Base-by-base conservation (phyloP, 495 filamentous ascomycete species). In the Neurospora sp. region DNA sequence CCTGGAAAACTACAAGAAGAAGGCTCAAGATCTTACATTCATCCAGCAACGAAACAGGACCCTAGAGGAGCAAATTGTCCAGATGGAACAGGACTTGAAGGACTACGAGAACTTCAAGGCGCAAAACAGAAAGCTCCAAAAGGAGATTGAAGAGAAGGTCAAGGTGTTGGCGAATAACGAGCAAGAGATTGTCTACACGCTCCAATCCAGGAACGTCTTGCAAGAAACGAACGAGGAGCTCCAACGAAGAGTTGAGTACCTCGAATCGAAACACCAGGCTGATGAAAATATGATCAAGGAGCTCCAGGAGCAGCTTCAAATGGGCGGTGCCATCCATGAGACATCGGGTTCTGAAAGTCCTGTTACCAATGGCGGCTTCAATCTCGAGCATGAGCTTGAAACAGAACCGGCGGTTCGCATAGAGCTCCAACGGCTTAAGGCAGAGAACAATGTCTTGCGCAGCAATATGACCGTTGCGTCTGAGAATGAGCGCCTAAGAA, bases 1-100 rank as follows among this genome's bases (percentile, higher is more conserved):
- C 19, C 86, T 89, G 0, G 92, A 93, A 72, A 91, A 92, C 73
- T 90, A 91, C 76, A 89, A 90, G 74, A 89, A 91, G 78, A 94
- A 94, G 79, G 82, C 93, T 28, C 88, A 94, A 78, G 87, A 89
- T 40, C 91, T 80, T 2, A 78, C 80, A 2, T 72, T 69, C 19
- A 81, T 81, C 39, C 79, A 80, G 66, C 78, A 79, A 66, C 74
- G 78, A 24, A 81, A 89, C 74, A 88, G 91, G 74, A 88, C 88
- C 9, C 62, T 82, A 21, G 79, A 82, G 37, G 80, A 78, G 48
- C 79, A 83, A 69, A 77, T 83, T 36, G 70, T 75, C 71, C 79
- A 81, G 71, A 84, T 93, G 54, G 89, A 93, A 80, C 91, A 89
- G 79, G 92, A 94, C 78, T 90, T 92, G 72, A 85, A 88, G 71